Conservation (phyloP, 1,139 yeast species). For the Saccharomyces hybrid region DNA sequence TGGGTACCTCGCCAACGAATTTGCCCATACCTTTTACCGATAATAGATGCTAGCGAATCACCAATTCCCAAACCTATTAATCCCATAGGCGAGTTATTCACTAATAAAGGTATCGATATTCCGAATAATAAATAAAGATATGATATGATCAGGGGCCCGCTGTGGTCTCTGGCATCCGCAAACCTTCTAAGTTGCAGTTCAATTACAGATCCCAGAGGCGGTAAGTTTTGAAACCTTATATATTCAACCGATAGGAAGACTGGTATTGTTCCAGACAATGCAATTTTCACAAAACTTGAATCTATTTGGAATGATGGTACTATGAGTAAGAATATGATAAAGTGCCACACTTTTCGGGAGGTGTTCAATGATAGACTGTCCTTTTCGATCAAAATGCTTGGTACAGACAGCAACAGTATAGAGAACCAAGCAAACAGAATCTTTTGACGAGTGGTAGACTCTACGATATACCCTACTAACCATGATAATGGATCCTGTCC, state of each 20-base stretch:
- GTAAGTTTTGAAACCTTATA: slow-evolving; percentile 43
- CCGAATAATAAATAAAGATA: slow-evolving; percentile 60
- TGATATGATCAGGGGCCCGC: slow-evolving; percentile 59
- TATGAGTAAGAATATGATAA: slow-evolving; percentile 36
- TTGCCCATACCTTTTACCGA: slow-evolving; percentile 50
- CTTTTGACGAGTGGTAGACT: slow-evolving; percentile 21
- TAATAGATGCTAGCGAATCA: slow-evolving; percentile 60
- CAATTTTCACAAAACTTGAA: slow-evolving; percentile 37
- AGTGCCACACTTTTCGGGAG: slow-evolving; percentile 48
- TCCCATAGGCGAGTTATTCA: slow-evolving; percentile 39
- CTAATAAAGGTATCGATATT: slow-evolving; percentile 49
- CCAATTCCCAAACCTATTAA: slow-evolving; percentile 44
- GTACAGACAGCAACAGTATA: slow-evolving; percentile 29
- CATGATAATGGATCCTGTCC: slow-evolving; percentile 28
- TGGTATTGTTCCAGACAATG: slow-evolving; percentile 38
- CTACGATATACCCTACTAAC: slow-evolving; percentile 27
- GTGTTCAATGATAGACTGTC: slow-evolving; percentile 37
- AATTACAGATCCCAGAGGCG: slow-evolving; percentile 36
- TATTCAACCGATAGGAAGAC: slow-evolving; percentile 34
- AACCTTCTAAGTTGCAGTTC: slow-evolving; percentile 41
- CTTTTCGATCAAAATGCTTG: slow-evolving; percentile 32
- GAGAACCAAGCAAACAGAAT: slow-evolving; percentile 31
- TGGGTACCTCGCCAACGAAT: slow-evolving; percentile 48
- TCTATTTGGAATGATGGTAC: slow-evolving; percentile 37
- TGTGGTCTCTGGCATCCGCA: slow-evolving; percentile 52